A percentile compares a stretch with the other conserved stretches of the same genome.
Conservation (phyloP, 192 early-diverging fungal genomes). For the Entomortierella lignicola region DNA sequence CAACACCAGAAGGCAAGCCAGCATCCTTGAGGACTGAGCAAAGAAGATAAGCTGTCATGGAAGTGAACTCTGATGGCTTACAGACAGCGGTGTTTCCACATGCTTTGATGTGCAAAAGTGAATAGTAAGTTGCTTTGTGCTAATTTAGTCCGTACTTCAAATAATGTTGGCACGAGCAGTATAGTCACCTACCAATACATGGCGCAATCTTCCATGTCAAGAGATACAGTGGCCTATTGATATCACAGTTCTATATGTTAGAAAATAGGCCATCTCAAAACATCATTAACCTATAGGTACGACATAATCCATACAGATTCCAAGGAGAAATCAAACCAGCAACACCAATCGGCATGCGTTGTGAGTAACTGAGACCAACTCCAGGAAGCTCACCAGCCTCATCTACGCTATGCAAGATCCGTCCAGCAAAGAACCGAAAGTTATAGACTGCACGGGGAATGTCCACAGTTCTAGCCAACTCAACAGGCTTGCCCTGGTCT, state of each 20-base stretch:
- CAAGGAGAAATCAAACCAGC: slow-evolving; percentile 79
- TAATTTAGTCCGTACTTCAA: background rate
- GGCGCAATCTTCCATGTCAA: slow-evolving; percentile 84
- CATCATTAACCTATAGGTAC: no score
- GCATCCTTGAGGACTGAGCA: slow-evolving; percentile 72
- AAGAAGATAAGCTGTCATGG: slow-evolving; percentile 67
- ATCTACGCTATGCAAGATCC: slow-evolving; percentile 60
- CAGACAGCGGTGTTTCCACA: slow-evolving; percentile 78
- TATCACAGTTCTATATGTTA: background rate
- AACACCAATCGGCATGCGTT: slow-evolving; percentile 70
- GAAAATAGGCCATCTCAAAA: background rate
- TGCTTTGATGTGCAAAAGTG: slow-evolving; percentile 16
- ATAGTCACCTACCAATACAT: slow-evolving; percentile 62
- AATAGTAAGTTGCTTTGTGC: background rate
- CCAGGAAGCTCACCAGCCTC: slow-evolving; percentile 63
- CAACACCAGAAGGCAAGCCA: slow-evolving; percentile 77
- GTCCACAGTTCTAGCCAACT: slow-evolving; percentile 66
- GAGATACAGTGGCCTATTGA: slow-evolving; percentile 69
- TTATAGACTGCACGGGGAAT: slow-evolving; percentile 72
- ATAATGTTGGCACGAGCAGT: no score
- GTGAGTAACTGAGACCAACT: slow-evolving; percentile 59
- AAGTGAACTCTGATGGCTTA: slow-evolving; percentile 78
- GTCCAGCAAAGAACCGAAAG: slow-evolving; percentile 78
- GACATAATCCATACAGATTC: slow-evolving; percentile 64
- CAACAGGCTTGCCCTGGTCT: slow-evolving; percentile 81